Percentiles rank a stretch among this genome's conserved stretches.
phyloP scores from a whole-genome alignment of 2,329 filamentous ascomycete species.

The Colletotrichum kahawae region DNA sequence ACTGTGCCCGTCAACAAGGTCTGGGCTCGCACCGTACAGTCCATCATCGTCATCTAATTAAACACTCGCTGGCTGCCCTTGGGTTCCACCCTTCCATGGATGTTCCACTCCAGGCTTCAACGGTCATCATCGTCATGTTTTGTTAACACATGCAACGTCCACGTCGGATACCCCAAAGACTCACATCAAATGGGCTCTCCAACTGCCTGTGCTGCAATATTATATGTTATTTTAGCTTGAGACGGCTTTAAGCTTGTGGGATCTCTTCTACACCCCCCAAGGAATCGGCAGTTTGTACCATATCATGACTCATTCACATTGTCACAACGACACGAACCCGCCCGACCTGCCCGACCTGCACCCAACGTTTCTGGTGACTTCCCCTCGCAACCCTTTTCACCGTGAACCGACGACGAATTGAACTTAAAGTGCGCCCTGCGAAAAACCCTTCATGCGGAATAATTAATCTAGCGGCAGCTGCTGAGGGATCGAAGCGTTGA shows the following conservation, averaged over 20 bases:
- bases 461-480: no score
- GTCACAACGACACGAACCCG: neutral
- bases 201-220: neutral
- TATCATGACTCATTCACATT: neutral
- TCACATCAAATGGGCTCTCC: neutral
- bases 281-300: neutral
- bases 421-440: accelerated
- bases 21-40: neutral
- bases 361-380: neutral
- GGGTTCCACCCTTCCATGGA: accelerated
- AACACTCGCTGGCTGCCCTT: accelerated
- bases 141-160: neutral
- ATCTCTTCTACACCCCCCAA: neutral
- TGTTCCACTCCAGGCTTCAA: neutral
- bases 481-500: no score
- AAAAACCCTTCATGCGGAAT: no score
- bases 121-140: neutral
- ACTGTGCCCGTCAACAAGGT: neutral
- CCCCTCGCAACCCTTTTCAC: neutral
- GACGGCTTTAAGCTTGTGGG: neutral
- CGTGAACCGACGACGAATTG: neutral
- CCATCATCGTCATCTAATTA: accelerated
- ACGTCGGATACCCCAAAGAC: neutral
- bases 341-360: neutral
- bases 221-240: neutral